Conservation (phyloP, 306 rosid species). For the Castanopsis chinensis region DNA sequence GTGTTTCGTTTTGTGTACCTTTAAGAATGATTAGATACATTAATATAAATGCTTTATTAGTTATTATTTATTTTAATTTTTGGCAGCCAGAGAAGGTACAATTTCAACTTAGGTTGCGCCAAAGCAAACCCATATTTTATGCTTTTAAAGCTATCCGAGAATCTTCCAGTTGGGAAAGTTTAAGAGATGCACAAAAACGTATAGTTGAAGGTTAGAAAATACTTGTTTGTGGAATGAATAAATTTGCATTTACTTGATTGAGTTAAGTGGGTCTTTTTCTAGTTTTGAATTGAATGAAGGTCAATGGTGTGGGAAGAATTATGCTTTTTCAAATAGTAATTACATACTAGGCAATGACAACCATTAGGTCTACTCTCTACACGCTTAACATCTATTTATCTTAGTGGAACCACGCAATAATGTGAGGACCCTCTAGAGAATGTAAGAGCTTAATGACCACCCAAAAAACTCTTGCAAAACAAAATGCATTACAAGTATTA, state of each 20-base stretch:
- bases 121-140: not conserved
- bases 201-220: not conserved
- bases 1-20: not conserved
- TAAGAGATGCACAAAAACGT: not conserved
- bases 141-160: not conserved
- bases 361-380: not conserved
- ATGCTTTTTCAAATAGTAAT: not conserved
- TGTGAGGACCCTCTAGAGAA: not conserved
- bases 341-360: not conserved
- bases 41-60: not conserved
- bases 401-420: not conserved
- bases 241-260: not conserved
- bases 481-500: too few species aligned
- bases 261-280: not conserved
- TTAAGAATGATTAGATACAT: not conserved
- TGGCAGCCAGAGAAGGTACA: not conserved
- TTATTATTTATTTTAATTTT: not conserved
- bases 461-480: not conserved
- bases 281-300: not conserved
- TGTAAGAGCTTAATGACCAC: not conserved
- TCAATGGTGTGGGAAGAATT: not conserved
- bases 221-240: not conserved
- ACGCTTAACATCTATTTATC: not conserved
- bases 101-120: conserved; percentile 1
- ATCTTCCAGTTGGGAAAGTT: not conserved